Evolutionary conservation across 75 land plant species (phyloP).

Genomic region (Azolla pinnata): DNA sequence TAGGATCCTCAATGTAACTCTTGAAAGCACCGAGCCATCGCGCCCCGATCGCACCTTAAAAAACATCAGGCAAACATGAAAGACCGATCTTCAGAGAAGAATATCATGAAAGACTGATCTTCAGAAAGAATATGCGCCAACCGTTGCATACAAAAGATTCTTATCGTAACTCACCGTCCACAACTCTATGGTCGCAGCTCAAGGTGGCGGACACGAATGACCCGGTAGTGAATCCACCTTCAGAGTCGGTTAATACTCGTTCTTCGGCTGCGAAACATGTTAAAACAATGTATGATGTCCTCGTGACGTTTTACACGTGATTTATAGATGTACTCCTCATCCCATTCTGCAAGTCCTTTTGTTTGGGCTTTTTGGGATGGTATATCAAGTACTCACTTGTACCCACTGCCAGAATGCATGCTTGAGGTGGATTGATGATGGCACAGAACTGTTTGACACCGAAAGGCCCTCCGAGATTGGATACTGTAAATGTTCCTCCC

Average conservation of each 20-base stretch:
- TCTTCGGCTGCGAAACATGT: slow-evolving; percentile 77
- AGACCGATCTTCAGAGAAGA: no score
- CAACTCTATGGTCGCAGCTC: slow-evolving; percentile 97
- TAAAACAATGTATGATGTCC: no score
- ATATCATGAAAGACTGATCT: no score
- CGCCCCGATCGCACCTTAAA: slow-evolving; percentile 91
- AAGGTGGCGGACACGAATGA: slow-evolving; percentile 85
- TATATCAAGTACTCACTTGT: slow-evolving; percentile 88
- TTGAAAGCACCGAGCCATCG: slow-evolving; percentile 91
- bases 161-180: slow-evolving; percentile 60
- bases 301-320: no score
- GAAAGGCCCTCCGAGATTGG: slow-evolving; percentile 96
- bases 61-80: background rate
- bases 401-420: slow-evolving; percentile 91
- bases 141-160: no score
- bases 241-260: slow-evolving; percentile 58
- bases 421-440: slow-evolving; percentile 94
- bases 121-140: no score
- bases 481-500: slow-evolving; percentile 98
- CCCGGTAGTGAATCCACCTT: slow-evolving; percentile 38
- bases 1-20: slow-evolving; percentile 88
- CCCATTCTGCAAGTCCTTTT: no score
- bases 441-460: slow-evolving; percentile 98
- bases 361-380: no score
- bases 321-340: no score